A percentile compares a stretch with the other conserved stretches of the same genome.
These are phyloP conservation scores for Naganishia antarctica DNA, from an alignment of 768 basidiomycete genomes.

Conservation along the genomic window DNA sequence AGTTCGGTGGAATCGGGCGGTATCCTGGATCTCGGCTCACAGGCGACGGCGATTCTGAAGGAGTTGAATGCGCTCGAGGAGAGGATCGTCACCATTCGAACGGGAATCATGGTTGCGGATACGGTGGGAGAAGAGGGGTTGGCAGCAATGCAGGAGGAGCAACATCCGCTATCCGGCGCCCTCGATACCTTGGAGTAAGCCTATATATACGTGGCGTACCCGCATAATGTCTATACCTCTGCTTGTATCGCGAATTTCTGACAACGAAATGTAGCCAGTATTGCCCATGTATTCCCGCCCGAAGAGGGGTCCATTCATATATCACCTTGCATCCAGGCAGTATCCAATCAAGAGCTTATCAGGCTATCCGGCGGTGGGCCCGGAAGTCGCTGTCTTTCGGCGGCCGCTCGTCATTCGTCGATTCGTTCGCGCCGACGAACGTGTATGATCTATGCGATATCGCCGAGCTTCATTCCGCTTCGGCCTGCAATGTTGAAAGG, in stretches of 20 bases:
- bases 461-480: background rate
- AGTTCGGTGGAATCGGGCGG: background rate
- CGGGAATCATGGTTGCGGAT: slow-evolving; percentile 35
- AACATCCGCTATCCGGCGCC: slow-evolving; percentile 1
- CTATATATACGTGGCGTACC: no score
- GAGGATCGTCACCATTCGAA: slow-evolving; percentile 7
- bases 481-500: no score
- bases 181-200: slow-evolving; percentile 12
- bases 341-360: no score
- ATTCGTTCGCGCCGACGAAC: background rate
- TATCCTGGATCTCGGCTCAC: background rate
- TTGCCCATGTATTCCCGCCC: no score
- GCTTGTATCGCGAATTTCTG: background rate
- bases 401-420: no score
- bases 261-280: background rate
- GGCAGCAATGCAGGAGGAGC: background rate
- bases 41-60: background rate
- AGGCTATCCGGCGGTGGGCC: no score
- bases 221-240: no score
- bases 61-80: slow-evolving; percentile 18
- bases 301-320: no score
- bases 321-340: no score
- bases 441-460: slow-evolving; percentile 10
- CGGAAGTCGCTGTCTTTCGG: no score
- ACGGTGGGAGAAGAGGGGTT: slow-evolving; percentile 50